These are phyloP conservation scores for Pythium volutum DNA, from an alignment of 352 stramenopile species.

Conservation along the genomic window DNA sequence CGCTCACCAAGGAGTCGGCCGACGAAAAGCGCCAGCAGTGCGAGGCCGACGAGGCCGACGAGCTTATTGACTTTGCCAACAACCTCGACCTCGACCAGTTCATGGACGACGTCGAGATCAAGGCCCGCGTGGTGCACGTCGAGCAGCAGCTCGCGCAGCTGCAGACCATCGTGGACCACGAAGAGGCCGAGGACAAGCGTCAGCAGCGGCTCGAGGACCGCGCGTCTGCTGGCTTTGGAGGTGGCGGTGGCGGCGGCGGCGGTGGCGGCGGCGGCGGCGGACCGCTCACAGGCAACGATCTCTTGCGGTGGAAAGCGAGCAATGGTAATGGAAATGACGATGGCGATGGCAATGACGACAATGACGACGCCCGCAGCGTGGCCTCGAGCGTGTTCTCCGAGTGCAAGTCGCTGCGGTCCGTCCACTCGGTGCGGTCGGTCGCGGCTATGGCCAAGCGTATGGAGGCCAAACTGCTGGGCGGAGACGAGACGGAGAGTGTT, in stretches of 20 bases:
- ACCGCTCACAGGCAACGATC: conserved; percentile 48
- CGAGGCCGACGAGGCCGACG: conserved; percentile 83
- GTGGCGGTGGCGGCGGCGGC: too few relatives aligned
- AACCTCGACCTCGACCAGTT: conserved; percentile 94
- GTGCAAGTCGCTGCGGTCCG: conserved; percentile 84
- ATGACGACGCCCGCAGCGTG: conserved; percentile 68
- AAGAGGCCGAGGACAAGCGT: conserved; percentile 82
- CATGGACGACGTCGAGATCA: conserved; percentile 90
- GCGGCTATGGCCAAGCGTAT: conserved; percentile 66
- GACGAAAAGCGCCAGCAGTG: conserved; percentile 72
- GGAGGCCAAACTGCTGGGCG: conserved; percentile 55
- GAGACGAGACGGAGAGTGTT: conserved; percentile 15
- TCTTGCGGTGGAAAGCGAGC: conserved; percentile 44
- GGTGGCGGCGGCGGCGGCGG: background rate
- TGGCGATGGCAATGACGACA: conserved; percentile 27
- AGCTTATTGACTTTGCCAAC: conserved; percentile 93
- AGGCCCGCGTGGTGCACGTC: conserved; percentile 77
- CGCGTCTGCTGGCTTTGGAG: too few relatives aligned
- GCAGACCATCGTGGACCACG: conserved; percentile 75
- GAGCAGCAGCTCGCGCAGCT: conserved; percentile 90
- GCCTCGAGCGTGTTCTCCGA: conserved; percentile 78
- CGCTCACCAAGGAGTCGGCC: conserved; percentile 82
- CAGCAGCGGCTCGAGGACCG: conserved; percentile 71
- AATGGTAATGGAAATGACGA: conserved; percentile 19
- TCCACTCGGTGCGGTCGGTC: conserved; percentile 81